Base-by-base conservation (phyloP, 768 basidiomycete species). In the Macrolepiota fuliginosa region DNA sequence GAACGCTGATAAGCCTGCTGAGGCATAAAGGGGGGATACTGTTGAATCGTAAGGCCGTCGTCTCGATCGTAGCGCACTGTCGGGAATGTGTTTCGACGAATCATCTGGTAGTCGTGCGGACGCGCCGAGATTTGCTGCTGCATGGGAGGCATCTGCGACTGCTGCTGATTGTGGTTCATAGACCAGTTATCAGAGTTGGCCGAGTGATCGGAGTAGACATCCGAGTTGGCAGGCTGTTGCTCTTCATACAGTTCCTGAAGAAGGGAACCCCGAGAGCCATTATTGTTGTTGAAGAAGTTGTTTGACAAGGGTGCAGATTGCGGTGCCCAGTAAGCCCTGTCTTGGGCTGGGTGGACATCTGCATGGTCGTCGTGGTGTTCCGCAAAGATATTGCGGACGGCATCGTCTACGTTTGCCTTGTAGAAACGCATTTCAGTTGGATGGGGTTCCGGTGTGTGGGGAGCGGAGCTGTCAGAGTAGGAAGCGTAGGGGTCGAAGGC, bases 31-130 rank as follows among this genome's bases (percentile, higher is more conserved):
- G 79, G 70, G 6, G 75, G 70, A 71, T 76, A 70, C 61, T 79
- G 73, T 68, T 78, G 78, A 69, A 77, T 63, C 61, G 71, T 68
- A 49, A 77, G 62, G 46, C 66, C 71, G 65, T 83, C 81, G 55
- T 81, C 80, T 61, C 82, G 80, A 73, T 93, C 91, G 65, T 90
- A 88, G 46, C 89, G 82, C 55, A 89, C 88, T 69, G 86, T 88
- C 50, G 91, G 91, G 73, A 85, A 91, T 0, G 91, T 92, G 1
- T 87, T 86, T 62, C 91, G 81, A 53, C 91, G 88, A 57, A 74
- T 72, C 64, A 79, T 74, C 51, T 79, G 70, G 67, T 82, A 79
- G 63, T 87, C 85, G 45, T 77, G 71, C 29, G 71, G 70, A 13
- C 74, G 71, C 39, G 67, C 60, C 12, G 64, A 62, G 13, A 74